These are phyloP conservation scores for Scedosporium boydii DNA, from an alignment of 2,329 filamentous ascomycete species.

Conservation along the genomic window DNA sequence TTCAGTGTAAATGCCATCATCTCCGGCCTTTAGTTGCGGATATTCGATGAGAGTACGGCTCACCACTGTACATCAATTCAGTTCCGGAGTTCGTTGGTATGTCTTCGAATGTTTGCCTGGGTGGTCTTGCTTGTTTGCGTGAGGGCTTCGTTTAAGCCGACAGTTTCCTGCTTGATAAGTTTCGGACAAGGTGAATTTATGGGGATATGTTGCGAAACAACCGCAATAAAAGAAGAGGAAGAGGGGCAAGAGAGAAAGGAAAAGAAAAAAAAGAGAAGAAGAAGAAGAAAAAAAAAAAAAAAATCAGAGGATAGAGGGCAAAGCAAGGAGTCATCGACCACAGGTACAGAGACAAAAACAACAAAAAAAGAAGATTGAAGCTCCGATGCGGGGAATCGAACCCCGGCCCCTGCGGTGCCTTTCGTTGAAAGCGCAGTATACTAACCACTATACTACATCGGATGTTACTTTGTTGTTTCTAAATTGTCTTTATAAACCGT, in stretches of 20 bases:
- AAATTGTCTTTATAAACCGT: neutral
- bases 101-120: no score
- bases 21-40: no score
- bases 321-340: neutral
- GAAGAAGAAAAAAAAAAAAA: constrained; percentile 13
- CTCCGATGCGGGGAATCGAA: constrained; percentile 6
- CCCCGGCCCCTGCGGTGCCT: constrained; percentile 4
- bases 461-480: neutral
- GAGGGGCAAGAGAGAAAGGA: constrained; percentile 13
- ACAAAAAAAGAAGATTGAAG: neutral
- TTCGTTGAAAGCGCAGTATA: constrained; percentile 2
- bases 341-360: no score
- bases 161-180: no score
- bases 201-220: no score
- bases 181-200: no score
- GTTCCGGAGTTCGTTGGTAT: no score
- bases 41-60: no score
- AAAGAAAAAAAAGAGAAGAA: neutral
- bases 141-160: no score
- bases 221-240: neutral
- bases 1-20: no score
- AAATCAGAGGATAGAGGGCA: neutral
- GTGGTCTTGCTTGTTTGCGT: no score
- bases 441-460: constrained; percentile 5
- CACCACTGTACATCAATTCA: no score